Evolutionary conservation across 2,329 filamentous ascomycete genomes (phyloP), one percentile per base, ranked within the genome.

Genomic region (Didymella lethalis): DNA sequence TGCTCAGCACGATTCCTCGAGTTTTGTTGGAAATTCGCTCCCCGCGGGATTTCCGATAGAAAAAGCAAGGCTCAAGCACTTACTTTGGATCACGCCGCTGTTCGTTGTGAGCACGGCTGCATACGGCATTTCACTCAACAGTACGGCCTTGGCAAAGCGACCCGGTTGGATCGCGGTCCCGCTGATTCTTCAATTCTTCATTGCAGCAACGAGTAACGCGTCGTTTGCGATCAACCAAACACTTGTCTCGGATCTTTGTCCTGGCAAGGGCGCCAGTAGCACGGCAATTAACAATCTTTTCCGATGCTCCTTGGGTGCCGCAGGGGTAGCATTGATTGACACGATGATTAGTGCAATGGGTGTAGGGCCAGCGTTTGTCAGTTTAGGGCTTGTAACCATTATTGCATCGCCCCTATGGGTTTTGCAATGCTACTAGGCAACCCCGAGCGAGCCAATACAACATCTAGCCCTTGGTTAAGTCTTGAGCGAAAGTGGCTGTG

Each of bases 281-380:
- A 86, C 86, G 1, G 87, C 87, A 0, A 85, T 87, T 0, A 88
- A 87, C 62, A 90, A 90, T 61, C 75, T 90, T 3, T 81, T 85
- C 4, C 78, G 87, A n/a, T 90, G 87, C 68, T 73, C 86, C 18
- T 75, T 86, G 41, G 87, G 86, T 25, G 88, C 88, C 0, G 82
- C 78, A 1, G 83, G 83, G 3, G 87, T 86, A 23, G 85, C 85
- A 0, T 79, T 87, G 8, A 85, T 90, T 38, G 82, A 87, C 50
- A 77, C 81, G 50, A 85, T 90, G 80, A 82, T 89, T 28, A 62
- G 76, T 7, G 76, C 74, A 0, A 82, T 89, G 77, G 87, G 87
- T 4, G 72, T 82, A 28, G 87, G 86, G 0, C 89, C 86, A 86
- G 38, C 57, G 11, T 69, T 65, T 54, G 16, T 60, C 7, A 50